Percentiles rank a stretch among this genome's conserved stretches.
Evolutionary conservation across 2,329 filamentous ascomycete genomes (phyloP).

Genomic region (Graphilbum fragrans): DNA sequence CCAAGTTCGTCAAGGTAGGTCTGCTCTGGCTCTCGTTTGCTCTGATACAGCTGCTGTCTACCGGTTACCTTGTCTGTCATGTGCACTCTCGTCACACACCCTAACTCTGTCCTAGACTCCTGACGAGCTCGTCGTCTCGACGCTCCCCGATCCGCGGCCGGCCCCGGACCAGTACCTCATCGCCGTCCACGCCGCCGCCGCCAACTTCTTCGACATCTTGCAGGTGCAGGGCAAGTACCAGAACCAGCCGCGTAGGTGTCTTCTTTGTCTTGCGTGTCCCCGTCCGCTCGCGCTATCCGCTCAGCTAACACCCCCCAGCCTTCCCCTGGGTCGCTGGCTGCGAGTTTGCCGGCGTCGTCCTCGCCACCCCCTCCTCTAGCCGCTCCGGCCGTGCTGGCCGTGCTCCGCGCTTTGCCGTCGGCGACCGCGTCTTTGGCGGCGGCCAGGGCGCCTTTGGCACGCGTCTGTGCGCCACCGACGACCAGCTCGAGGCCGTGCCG

Average conservation of each 20-base stretch:
- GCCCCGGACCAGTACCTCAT: slow-evolving; percentile 70
- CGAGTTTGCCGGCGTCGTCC: slow-evolving; percentile 74
- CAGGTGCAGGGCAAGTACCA: slow-evolving; percentile 96
- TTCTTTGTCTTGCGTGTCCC: neutral
- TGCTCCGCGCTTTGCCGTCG: slow-evolving; percentile 56
- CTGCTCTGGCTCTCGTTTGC: no score
- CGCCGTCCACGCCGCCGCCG: slow-evolving; percentile 72
- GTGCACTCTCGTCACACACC: no score
- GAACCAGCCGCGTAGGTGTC: slow-evolving; percentile 55
- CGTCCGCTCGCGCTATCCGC: no score
- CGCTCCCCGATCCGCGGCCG: slow-evolving; percentile 64
- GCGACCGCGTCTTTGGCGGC: slow-evolving; percentile 78
- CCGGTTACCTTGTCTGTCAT: neutral
- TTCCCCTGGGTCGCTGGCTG: slow-evolving; percentile 80
- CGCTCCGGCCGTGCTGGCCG: slow-evolving; percentile 4
- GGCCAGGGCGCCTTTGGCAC: slow-evolving; percentile 79
- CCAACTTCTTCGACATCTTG: slow-evolving; percentile 95
- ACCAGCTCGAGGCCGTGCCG: slow-evolving; percentile 60
- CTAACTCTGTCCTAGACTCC: no score
- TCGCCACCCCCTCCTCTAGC: slow-evolving; percentile 48
- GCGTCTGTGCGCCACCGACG: slow-evolving; percentile 55
- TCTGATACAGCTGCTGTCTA: no score
- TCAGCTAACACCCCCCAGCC: no score
- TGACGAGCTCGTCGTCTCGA: slow-evolving; percentile 61
- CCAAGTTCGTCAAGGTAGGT: slow-evolving; percentile 22